Evolutionary conservation across 805 yeast species (phyloP).

Genomic region (Candida gorgasii): DNA sequence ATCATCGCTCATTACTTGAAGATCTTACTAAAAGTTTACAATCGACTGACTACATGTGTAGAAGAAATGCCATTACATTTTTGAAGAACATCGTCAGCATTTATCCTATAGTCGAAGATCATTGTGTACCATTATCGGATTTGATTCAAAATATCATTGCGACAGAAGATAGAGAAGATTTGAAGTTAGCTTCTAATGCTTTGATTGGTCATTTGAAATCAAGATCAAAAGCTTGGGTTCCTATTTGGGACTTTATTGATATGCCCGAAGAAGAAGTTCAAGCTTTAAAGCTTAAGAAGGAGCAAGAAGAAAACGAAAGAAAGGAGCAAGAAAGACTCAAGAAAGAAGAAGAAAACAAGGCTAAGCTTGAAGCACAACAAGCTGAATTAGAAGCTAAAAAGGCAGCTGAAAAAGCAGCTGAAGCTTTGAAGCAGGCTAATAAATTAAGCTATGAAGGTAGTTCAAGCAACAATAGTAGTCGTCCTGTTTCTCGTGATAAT

Average conservation of each 20-base stretch:
- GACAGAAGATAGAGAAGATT: conserved; percentile 72
- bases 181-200: conserved; percentile 75
- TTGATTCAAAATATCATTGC: conserved; percentile 49
- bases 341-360: conserved; percentile 14
- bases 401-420: background rate
- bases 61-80: conserved; percentile 78
- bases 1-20: conserved; percentile 53
- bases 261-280: conserved; percentile 45
- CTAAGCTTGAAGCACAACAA: background rate
- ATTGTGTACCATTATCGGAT: conserved; percentile 53
- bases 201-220: conserved; percentile 65
- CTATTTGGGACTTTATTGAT: conserved; percentile 57
- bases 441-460: conserved; percentile 8
- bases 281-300: conserved; percentile 20
- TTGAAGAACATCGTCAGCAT: conserved; percentile 62
- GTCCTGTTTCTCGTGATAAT: conserved; percentile 11
- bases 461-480: background rate
- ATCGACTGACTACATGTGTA: conserved; percentile 67
- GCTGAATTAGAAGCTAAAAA: conserved; percentile 2
- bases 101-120: conserved; percentile 70
- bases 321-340: conserved; percentile 17
- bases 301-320: conserved; percentile 15
- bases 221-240: conserved; percentile 50
- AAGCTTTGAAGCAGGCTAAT: conserved; percentile 14
- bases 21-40: conserved; percentile 45